Base-by-base conservation (phyloP, 495 filamentous ascomycete species). In the Talaromyces liani region DNA sequence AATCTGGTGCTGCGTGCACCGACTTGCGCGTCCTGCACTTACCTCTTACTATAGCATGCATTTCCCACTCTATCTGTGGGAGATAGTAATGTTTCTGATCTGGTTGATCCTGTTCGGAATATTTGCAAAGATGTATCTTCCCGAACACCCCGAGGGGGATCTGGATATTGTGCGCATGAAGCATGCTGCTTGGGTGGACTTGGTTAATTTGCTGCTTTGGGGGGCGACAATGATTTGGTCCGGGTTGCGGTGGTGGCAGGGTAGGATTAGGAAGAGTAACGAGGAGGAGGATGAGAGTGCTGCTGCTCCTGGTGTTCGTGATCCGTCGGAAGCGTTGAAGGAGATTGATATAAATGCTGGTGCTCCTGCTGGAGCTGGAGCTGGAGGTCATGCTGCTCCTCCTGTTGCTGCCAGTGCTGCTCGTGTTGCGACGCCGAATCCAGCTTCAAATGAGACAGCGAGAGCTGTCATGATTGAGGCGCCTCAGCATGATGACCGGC, bases 101-200 rank as follows among this genome's bases (percentile, higher is more conserved):
- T 96, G 88, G 88, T 82, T 89, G 69, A 83, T 84, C 3, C 79
- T 94, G 47, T 96, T 97, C 73, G 91, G 91, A 24, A 69, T 91
- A 31, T 95, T 96, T 72, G 92, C 85, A 58, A 84, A 85, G 72
- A 82, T 90, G 80, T 96, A 88, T 79, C 88, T 94, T 74, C 72
- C 87, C 61, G 83, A 84, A 58, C 71, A 90, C 66, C 69, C 87
- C 7, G 78, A 86, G 63, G 84, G 83, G 31, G 78, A 90, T 71
- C 66, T 64, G 24, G 84, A 80, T 29, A 81, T 91, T 58, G 76
- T 79, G 66, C 80, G 89, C 33, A 94, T 96, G 91, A 89, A 91
- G 73, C 85, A 88, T 72, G 91, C 91, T 29, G 90, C 92, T 31
- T 96, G 91, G 91, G 75, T 95, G 24, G 90, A 93, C 73, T 75